Base-by-base conservation (phyloP, 768 basidiomycete species). In the Amanita rubescens region DNA sequence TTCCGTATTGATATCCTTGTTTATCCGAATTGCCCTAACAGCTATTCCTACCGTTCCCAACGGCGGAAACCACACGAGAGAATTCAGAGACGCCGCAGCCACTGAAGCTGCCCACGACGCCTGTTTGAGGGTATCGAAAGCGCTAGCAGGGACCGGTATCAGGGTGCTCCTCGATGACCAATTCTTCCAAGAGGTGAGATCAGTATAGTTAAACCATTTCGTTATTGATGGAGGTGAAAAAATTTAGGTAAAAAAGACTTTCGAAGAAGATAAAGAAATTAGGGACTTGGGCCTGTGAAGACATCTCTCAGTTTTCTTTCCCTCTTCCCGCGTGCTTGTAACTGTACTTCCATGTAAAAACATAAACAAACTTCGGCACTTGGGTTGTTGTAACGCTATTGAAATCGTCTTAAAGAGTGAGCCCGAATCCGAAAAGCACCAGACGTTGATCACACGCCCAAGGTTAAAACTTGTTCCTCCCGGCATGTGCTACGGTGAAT, bases 51-150 rank as follows among this genome's bases (percentile, higher is more conserved):
- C 85, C 0, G 71, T 80, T 19, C 63, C 70, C 0, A 74, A 81
- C 58, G 90, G 88, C 10, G 88, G 88, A 7, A 91, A 91, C 61
- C 90, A 92, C 59, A 91, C 90, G 0, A 69, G 68, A 2, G 81
- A 70, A 11, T 92, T 92, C 63, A 69, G 78, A n/a, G 67, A 77
- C 17, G 70, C 87, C 0, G 87, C 87, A 0, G 73, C 78, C 0
- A 84, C 80, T 0, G 63, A 71, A 3, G 70, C 68, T 25, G 80
- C 88, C 0, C 90, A 91, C 57, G 70, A 80, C 24, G 85, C 82
- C 5, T 82, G 80, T 56, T 66, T 90, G 46, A 75, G 80, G 52
- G 75, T 89, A 3, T 79, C 83, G 19, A 87, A 86, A 60, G 84
- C 81, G 4, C 74, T 92, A 11, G 87, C 90, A 2, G 76, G 78